Base-by-base conservation (phyloP, 306 rosid genomes). In the Trifolium dubium region DNA sequence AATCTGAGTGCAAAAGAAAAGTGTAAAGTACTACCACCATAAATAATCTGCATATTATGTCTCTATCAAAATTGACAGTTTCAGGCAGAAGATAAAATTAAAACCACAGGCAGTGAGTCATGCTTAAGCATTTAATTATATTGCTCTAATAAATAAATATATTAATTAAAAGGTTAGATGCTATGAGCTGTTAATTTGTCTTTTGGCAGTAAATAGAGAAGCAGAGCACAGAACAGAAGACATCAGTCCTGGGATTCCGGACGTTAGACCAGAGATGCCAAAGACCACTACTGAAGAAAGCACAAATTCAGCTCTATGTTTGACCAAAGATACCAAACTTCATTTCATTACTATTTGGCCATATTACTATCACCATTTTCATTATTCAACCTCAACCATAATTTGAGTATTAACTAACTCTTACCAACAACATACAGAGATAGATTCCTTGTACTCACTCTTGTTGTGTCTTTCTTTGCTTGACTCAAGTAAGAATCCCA, bases 211-310 rank as follows among this genome's bases (percentile, higher is more conserved):
- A 83, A 83, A 83, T 79, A 72, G 70, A 40, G 78, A 79, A 46
- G 69, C 86, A 79, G 83, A 74, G 83, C 80, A 73, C 74, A 58
- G 68, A 78, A 78, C 72, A 54, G 71, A 79, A 79, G 80, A 79
- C 81, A 83, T 71, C 76, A 71, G 86, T 79, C 86, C 86, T 72
- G 86, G 83, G 86, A 83, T 71, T 75, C 86, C 83, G 83, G 86
- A 75, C 81, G 69, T 75, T 58, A 76, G 86, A 79, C 86, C 83
- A 79, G 75, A 65, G 75, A 75, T 65, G 58, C 83, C 83, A 67
- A 34, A 79, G 83, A 83, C 79, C 77, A 49, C 64, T 65, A 65
- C 86, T 83, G 30, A 35, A 64, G 23, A 23, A 23, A 65, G 69
- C 86, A 79, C 49, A 72, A 79, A 71, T 23, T 61, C 86, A 79